phyloP scores from a whole-genome alignment of 73 alveolate genomes.

The Paramecium sexaurelia region DNA sequence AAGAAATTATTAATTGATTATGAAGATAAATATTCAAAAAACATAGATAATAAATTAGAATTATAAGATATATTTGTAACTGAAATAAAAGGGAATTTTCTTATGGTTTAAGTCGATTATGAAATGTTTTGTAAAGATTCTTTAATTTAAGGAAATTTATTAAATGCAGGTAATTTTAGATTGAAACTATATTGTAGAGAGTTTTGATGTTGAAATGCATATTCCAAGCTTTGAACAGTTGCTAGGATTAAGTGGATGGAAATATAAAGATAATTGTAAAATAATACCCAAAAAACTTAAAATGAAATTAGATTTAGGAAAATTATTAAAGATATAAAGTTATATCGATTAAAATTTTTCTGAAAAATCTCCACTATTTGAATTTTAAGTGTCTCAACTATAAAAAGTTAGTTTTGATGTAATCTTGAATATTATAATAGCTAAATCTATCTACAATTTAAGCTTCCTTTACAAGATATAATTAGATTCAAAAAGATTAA shows the following conservation, averaged over 20 bases:
- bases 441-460: background rate
- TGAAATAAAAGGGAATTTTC: background rate
- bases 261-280: background rate
- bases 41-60: background rate
- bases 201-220: background rate
- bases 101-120: background rate
- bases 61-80: background rate
- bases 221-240: background rate
- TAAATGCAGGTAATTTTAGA: constrained; percentile 9
- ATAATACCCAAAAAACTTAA: background rate
- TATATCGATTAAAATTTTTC: background rate
- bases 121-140: background rate
- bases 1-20: background rate
- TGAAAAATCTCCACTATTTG: constrained; percentile 21
- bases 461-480: background rate
- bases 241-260: background rate
- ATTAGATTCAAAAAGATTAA: background rate
- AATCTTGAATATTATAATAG: background rate
- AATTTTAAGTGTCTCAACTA: background rate
- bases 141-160: background rate
- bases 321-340: background rate
- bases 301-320: constrained; percentile 25
- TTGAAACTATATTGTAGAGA: background rate
- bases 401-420: background rate
- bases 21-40: background rate